phyloP scores from a whole-genome alignment of 1,284 basidiomycete genomes.

The Vanrija humicola region DNA sequence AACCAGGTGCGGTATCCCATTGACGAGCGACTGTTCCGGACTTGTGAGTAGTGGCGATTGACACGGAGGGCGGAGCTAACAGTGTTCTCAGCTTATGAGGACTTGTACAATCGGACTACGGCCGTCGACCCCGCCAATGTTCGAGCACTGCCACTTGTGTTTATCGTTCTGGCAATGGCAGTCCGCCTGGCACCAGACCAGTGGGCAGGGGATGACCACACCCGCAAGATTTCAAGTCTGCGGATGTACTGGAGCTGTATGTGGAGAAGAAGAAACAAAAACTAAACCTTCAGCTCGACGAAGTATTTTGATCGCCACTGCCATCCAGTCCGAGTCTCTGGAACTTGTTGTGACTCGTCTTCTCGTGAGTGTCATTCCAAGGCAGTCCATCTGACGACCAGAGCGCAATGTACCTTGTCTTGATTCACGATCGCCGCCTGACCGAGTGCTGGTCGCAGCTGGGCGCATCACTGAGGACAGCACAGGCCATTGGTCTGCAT shows the following conservation, averaged over 20 bases:
- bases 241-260: slow-evolving; percentile 91
- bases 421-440: slow-evolving; percentile 53
- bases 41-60: slow-evolving; percentile 39
- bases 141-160: slow-evolving; percentile 82
- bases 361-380: slow-evolving; percentile 57
- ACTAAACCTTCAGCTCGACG: slow-evolving; percentile 61
- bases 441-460: slow-evolving; percentile 90
- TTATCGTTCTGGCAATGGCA: slow-evolving; percentile 88
- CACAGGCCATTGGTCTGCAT: slow-evolving; percentile 89
- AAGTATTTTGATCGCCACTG: slow-evolving; percentile 79
- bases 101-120: slow-evolving; percentile 69
- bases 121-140: slow-evolving; percentile 75
- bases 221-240: slow-evolving; percentile 69
- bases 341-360: slow-evolving; percentile 84
- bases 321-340: slow-evolving; percentile 82
- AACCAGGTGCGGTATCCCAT: slow-evolving; percentile 94
- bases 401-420: slow-evolving; percentile 86
- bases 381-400: slow-evolving; percentile 37
- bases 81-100: slow-evolving; percentile 59
- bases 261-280: slow-evolving; percentile 35
- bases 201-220: slow-evolving; percentile 71
- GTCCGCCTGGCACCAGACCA: slow-evolving; percentile 78
- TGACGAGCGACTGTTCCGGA: slow-evolving; percentile 77
- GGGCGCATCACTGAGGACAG: slow-evolving; percentile 85
- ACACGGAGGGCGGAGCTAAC: neutral